phyloP scores from a whole-genome alignment of 371 early-diverging fungal genomes.

The Actinomucor elegans region DNA sequence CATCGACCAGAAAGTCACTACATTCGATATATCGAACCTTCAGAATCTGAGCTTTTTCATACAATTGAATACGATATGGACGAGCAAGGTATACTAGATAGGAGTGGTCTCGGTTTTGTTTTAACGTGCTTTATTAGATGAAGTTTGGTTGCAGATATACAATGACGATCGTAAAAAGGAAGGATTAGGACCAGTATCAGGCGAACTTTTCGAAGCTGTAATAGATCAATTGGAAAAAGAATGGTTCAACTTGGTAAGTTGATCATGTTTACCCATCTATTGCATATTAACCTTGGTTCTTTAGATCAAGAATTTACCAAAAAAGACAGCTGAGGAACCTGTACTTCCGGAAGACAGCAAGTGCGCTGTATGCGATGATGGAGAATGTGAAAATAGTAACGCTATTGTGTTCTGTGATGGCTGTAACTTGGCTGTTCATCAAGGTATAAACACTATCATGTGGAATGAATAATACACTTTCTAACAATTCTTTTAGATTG shows the following conservation, averaged over 20 bases:
- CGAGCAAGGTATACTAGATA: slow-evolving; percentile 80
- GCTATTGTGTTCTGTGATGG: slow-evolving; percentile 99
- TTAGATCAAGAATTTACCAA: slow-evolving; percentile 48
- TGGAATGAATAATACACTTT: too few species aligned
- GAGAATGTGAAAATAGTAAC: slow-evolving; percentile 96
- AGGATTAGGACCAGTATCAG: slow-evolving; percentile 51
- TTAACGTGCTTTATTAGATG: slow-evolving; percentile 48
- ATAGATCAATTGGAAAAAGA: slow-evolving; percentile 95
- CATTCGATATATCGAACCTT: slow-evolving; percentile 71
- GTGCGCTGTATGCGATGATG: slow-evolving; percentile 95
- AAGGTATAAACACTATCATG: too few species aligned
- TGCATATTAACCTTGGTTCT: neutral
- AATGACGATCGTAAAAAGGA: slow-evolving; percentile 67
- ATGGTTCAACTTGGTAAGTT: slow-evolving; percentile 87
- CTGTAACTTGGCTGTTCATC: slow-evolving; percentile 98
- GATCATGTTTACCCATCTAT: neutral
- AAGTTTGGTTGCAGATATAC: slow-evolving; percentile 71
- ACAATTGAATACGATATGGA: slow-evolving; percentile 97
- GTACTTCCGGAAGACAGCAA: slow-evolving; percentile 74
- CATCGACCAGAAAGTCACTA: slow-evolving; percentile 59
- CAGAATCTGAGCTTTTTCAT: slow-evolving; percentile 77
- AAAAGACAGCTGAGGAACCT: slow-evolving; percentile 32
- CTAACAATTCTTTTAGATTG: too few species aligned
- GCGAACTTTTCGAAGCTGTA: slow-evolving; percentile 80
- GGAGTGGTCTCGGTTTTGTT: too few species aligned